Evolutionary conservation across 192 early-diverging fungal genomes (phyloP), one percentile per base, ranked within the genome.

Genomic region (Coemansia sp.): DNA sequence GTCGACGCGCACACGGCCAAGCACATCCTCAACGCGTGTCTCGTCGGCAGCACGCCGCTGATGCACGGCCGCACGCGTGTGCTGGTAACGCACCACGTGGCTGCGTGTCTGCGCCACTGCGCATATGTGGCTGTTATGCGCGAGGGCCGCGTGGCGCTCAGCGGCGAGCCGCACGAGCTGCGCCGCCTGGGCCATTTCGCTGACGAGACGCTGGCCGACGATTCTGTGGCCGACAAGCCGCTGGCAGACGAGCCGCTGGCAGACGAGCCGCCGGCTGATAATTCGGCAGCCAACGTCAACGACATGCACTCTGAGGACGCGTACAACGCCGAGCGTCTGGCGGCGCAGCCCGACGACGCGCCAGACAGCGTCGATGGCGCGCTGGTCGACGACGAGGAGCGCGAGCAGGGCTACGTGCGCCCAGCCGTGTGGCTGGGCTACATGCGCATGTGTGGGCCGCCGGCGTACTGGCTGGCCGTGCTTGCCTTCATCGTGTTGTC

Each of bases 1-100:
- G 95, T 98, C 0, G 97, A 99, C 67, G 87, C 93, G 3, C 94
- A 94, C 48, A 98, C 95, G 1, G 93, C 89, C 21, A 86, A 86
- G 44, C 90, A 92, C 57, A 78, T 99, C 27, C 86, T 90, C 47
- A 82, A 87, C 8, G 62, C 88, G 40, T 93, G 91, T 52, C 59
- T 98, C 59, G 77, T 84, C n/a, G n/a, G n/a, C n/a, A n/a, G n/a
- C n/a, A n/a, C n/a, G n/a, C n/a, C n/a, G n/a, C n/a, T n/a, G n/a
- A 81, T 98, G 82, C 62, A 61, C 3, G 81, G 84, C 23, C 81
- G 93, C 11, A 98, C 96, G 0, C 66, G 87, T 2, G 69, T 99
- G n/a, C 76, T 99, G 37, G 96, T 96, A 10, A 94, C 94, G 0
- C 96, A 98, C 69, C 87, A 92, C 41, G 85, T 90, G 14, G 67